Percentiles rank a stretch among this genome's conserved stretches.
These are phyloP conservation scores for Selenicereus undatus DNA, from an alignment of 148 eudicot genomes.

Conservation along the genomic window DNA sequence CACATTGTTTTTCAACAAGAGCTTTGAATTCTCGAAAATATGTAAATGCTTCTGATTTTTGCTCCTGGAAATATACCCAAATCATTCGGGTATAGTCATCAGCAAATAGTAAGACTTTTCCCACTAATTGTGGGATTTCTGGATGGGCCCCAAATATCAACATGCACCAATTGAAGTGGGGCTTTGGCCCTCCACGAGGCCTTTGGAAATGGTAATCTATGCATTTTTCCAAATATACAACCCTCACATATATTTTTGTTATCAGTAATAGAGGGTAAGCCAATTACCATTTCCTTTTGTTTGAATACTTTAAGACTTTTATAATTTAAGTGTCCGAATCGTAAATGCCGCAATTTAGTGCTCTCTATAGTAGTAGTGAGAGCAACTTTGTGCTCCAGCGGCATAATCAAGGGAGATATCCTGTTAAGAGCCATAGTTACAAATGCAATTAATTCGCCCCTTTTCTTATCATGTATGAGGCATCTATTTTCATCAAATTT, in stretches of 20 bases:
- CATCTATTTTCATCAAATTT: not conserved
- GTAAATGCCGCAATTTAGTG: no score
- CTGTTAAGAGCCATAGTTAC: slow-evolving; percentile 2
- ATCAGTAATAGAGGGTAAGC: no score
- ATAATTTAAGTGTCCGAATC: no score
- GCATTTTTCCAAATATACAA: not conserved
- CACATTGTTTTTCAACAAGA: no score
- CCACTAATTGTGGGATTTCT: not conserved
- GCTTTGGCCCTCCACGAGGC: no score
- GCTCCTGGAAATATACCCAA: slow-evolving; percentile 14
- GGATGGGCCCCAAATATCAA: no score
- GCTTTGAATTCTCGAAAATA: not conserved
- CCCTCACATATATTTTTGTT: not conserved
- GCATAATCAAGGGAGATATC: not conserved
- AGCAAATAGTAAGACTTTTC: no score
- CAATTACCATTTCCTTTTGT: no score
- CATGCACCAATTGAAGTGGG: not conserved
- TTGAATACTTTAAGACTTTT: no score
- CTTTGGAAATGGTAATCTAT: not conserved
- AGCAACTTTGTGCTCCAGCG: not conserved
- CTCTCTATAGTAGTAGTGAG: not conserved
- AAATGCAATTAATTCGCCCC: not conserved
- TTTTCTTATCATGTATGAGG: slow-evolving; percentile 1
- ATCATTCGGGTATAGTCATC: not conserved
- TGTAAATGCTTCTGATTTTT: slow-evolving; percentile 11